Conservation (phyloP, 495 filamentous ascomycete genomes). For the Cercophora samala region DNA sequence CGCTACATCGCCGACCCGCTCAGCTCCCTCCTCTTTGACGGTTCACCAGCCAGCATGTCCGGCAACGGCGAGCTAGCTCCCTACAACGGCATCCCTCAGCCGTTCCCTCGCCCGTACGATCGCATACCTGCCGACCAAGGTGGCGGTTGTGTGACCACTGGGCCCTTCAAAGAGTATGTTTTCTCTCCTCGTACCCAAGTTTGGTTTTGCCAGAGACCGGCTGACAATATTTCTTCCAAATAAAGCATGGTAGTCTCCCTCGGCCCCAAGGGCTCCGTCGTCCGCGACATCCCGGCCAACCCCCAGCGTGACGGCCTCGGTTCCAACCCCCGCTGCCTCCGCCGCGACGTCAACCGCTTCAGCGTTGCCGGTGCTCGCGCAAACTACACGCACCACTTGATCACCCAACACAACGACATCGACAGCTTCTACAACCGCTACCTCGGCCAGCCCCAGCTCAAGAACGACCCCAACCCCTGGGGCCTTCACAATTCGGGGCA, state of each 20-base stretch:
- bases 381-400: slow-evolving; percentile 37
- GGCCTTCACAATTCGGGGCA: slow-evolving; percentile 63
- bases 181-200: neutral
- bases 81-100: slow-evolving; percentile 12
- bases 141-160: slow-evolving; percentile 61
- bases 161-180: slow-evolving; percentile 46
- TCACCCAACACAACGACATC: slow-evolving; percentile 40
- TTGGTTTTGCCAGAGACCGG: neutral
- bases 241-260: slow-evolving; percentile 49
- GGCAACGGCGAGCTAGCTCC: slow-evolving; percentile 34
- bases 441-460: slow-evolving; percentile 47
- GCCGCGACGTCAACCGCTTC: slow-evolving; percentile 51
- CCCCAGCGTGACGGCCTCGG: slow-evolving; percentile 27
- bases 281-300: slow-evolving; percentile 16
- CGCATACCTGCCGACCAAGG: slow-evolving; percentile 31
- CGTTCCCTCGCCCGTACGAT: neutral
- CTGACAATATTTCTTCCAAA: neutral
- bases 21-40: slow-evolving; percentile 41
- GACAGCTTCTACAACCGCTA: slow-evolving; percentile 50
- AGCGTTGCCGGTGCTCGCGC: slow-evolving; percentile 41
- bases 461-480: slow-evolving; percentile 34
- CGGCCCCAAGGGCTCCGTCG: slow-evolving; percentile 41
- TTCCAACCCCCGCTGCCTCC: slow-evolving; percentile 61
- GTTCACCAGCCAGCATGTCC: slow-evolving; percentile 31
- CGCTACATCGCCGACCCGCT: slow-evolving; percentile 38